These are phyloP conservation scores for Micromonas pusilla DNA, from an alignment of 139 green algal genomes.

Conservation along the genomic window DNA sequence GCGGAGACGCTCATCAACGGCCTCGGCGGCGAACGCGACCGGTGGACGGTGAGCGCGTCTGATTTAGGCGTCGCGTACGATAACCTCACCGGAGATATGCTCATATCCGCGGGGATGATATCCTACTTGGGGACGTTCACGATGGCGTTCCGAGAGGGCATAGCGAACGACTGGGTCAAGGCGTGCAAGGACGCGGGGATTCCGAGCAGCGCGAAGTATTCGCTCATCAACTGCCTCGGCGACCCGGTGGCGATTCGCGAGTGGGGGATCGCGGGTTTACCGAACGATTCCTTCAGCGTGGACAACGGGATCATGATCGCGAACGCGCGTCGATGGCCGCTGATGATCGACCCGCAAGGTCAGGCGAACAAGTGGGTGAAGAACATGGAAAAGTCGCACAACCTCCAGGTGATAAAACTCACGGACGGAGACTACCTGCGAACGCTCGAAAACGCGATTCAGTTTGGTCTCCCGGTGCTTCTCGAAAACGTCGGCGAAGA, in stretches of 20 bases:
- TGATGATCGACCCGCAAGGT: slow-evolving; percentile 47
- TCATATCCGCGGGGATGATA: slow-evolving; percentile 44
- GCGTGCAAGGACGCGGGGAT: slow-evolving; percentile 30
- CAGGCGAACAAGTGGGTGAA: slow-evolving; percentile 48
- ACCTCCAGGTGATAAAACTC: slow-evolving; percentile 44
- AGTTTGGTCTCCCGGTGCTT: slow-evolving; percentile 45
- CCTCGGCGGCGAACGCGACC: slow-evolving; percentile 36
- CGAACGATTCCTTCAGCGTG: slow-evolving; percentile 41
- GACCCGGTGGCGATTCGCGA: slow-evolving; percentile 41
- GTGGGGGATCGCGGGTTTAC: slow-evolving; percentile 42
- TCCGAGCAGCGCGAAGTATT: slow-evolving; percentile 27
- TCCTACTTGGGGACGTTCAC: slow-evolving; percentile 45
- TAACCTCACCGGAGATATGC: slow-evolving; percentile 72
- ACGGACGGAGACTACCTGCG: slow-evolving; percentile 39
- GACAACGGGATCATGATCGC: slow-evolving; percentile 44
- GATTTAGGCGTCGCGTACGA: slow-evolving; percentile 33
- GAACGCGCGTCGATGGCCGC: slow-evolving; percentile 40
- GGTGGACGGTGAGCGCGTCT: slow-evolving; percentile 31
- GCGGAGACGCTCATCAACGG: slow-evolving; percentile 45
- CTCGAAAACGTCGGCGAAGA: slow-evolving; percentile 47
- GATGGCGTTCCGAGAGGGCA: slow-evolving; percentile 30
- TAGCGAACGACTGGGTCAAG: slow-evolving; percentile 27
- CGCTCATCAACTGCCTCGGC: slow-evolving; percentile 27
- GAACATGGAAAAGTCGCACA: slow-evolving; percentile 40
- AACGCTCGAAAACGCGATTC: slow-evolving; percentile 46